A percentile compares a stretch with the other conserved stretches of the same genome.
Conservation (phyloP, 495 filamentous ascomycete genomes). For the Neurospora cerealis region DNA sequence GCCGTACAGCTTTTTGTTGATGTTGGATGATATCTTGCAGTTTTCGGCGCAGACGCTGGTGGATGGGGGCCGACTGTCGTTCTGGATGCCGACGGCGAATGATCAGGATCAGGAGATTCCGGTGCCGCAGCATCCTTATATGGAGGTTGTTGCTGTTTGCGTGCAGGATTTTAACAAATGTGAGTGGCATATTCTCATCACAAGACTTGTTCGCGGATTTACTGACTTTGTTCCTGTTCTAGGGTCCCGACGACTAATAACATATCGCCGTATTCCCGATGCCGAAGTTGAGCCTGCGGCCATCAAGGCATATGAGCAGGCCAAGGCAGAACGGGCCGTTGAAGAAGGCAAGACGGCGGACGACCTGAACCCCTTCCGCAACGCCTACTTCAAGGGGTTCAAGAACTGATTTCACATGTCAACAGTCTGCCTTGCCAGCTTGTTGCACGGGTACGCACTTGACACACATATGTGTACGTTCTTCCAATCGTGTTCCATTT, state of each 20-base stretch:
- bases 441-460: background rate
- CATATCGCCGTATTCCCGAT: constrained; percentile 65
- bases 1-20: constrained; percentile 80
- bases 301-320: constrained; percentile 26
- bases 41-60: constrained; percentile 75
- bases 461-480: background rate
- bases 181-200: constrained; percentile 17
- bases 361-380: constrained; percentile 74
- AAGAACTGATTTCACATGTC: constrained; percentile 6
- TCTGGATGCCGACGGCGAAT: constrained; percentile 97
- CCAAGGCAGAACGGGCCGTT: constrained; percentile 16
- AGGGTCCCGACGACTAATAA: constrained; percentile 83
- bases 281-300: constrained; percentile 37
- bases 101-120: constrained; percentile 61
- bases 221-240: background rate
- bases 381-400: constrained; percentile 46
- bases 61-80: constrained; percentile 67
- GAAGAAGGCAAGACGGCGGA: constrained; percentile 44
- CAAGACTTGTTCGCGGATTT: background rate
- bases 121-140: constrained; percentile 64
- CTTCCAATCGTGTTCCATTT: constrained; percentile 3
- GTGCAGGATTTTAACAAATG: constrained; percentile 85
- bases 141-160: constrained; percentile 70
- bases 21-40: constrained; percentile 79
- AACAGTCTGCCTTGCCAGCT: background rate